phyloP scores from a whole-genome alignment of 23 red algal genomes.

The Gracilariopsis chorda region DNA sequence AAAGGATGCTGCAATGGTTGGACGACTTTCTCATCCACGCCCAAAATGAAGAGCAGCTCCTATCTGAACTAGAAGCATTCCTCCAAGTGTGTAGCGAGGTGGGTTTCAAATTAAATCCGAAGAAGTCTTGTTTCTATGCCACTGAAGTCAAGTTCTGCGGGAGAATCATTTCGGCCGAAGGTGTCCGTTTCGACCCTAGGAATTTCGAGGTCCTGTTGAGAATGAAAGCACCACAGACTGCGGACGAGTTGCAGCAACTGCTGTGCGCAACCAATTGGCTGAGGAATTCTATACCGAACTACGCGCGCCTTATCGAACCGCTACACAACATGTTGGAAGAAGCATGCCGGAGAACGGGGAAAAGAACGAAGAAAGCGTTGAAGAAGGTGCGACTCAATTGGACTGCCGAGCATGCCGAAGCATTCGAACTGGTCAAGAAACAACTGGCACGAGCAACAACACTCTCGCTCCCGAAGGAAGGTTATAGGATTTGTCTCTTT shows the following conservation, averaged over 20 bases:
- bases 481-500: neutral
- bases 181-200: neutral
- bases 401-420: neutral
- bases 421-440: neutral
- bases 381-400: neutral
- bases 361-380: constrained; percentile 1
- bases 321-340: neutral
- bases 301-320: neutral
- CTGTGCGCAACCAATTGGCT: constrained; percentile 15
- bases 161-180: neutral
- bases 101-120: neutral
- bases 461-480: constrained; percentile 1
- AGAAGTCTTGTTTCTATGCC: neutral
- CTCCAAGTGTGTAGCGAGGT: neutral
- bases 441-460: neutral
- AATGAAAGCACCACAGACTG: neutral
- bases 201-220: neutral
- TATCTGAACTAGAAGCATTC: neutral
- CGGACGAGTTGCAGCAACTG: constrained; percentile 3
- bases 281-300: neutral
- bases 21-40: constrained; percentile 6
- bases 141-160: neutral
- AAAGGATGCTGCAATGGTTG: neutral
- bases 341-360: neutral
- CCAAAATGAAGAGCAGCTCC: neutral